Base-by-base conservation (phyloP, 768 basidiomycete genomes). In the Mycena haematopus region DNA sequence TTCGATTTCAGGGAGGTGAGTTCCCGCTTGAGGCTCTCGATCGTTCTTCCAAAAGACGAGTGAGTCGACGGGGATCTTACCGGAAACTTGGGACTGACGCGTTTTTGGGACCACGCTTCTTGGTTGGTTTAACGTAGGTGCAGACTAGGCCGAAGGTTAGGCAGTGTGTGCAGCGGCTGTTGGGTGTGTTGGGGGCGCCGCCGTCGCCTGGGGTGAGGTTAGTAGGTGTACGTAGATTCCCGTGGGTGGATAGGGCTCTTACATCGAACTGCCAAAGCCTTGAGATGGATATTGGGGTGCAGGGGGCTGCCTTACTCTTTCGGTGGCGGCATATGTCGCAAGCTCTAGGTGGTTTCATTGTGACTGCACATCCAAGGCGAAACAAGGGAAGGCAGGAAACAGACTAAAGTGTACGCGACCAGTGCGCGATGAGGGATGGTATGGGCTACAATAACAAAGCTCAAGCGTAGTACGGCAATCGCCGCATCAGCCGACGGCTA, bases 101-200 rank as follows among this genome's bases (percentile, higher is more conserved):
- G n/a, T 51, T 52, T 21, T 52, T 52, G 21, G 33, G 33, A 22
- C 51, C 51, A 36, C 51, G 49, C 49, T 50, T 50, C 21, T 19
- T 36, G 7, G 35, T 8, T 14, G 51, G 51, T 2, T 35, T 9
- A n/a, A 35, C 2, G n/a, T 36, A 52, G 7, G 33, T 52, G 35
- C 51, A 52, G 11, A n/a, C 6, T 22, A 33, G 24, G 24, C 35
- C 35, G 14, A 52, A 52, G 22, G 33, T 31, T 15, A 13, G 1
- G 13, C 51, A 52, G 15, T 52, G 35, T 5, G 51, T 35, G 35
- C 51, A 52, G 5, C 51, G 21, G 1, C 35, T 13, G 21, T 36
- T 21, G 21, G 51, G 21, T n/a, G 14, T 24, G 14, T 13, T 52
- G 4, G 22, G 21, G 3, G n/a, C n/a, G n/a, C n/a, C n/a, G n/a